These are phyloP conservation scores for Plenodomus tracheiphilus DNA, from an alignment of 2,329 filamentous ascomycete genomes.

Conservation along the genomic window DNA sequence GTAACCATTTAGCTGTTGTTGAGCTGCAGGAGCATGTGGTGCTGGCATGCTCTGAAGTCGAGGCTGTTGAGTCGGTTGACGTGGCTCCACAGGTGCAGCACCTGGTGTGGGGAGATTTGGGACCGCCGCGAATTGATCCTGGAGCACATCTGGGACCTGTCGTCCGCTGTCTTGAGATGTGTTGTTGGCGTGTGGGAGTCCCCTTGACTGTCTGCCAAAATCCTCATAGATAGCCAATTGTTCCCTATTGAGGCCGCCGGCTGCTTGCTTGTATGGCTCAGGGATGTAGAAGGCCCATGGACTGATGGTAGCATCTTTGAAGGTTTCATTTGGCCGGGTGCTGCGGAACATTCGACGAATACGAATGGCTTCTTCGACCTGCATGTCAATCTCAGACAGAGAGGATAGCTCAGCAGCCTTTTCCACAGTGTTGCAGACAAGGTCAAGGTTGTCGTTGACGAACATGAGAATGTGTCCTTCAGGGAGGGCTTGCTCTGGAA, in stretches of 20 bases:
- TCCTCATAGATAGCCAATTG: slow-evolving; percentile 97
- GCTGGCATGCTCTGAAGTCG: slow-evolving; percentile 45
- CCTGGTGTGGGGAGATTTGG: slow-evolving; percentile 65
- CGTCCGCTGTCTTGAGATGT: slow-evolving; percentile 62
- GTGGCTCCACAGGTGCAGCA: slow-evolving; percentile 63
- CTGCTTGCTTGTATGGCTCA: slow-evolving; percentile 85
- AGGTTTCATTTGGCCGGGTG: slow-evolving; percentile 78
- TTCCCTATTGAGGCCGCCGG: slow-evolving; percentile 81
- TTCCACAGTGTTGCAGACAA: slow-evolving; percentile 91
- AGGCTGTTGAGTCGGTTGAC: slow-evolving; percentile 56
- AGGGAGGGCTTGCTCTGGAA: slow-evolving; percentile 72
- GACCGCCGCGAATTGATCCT: slow-evolving; percentile 62
- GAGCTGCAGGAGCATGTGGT: slow-evolving; percentile 41
- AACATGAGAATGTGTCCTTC: slow-evolving; percentile 98
- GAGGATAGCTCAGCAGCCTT: slow-evolving; percentile 94
- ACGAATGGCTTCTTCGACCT: slow-evolving; percentile 81
- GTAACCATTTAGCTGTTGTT: slow-evolving; percentile 64
- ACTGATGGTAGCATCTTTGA: slow-evolving; percentile 78
- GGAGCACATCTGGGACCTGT: slow-evolving; percentile 64
- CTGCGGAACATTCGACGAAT: slow-evolving; percentile 74
- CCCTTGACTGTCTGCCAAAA: slow-evolving; percentile 83
- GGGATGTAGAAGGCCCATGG: slow-evolving; percentile 94
- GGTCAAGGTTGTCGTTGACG: slow-evolving; percentile 94
- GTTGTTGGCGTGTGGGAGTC: slow-evolving; percentile 59
- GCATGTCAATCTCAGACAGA: slow-evolving; percentile 90